Percentiles rank a stretch among this genome's conserved stretches.
Conservation (phyloP, 169 alveolate species). For the Theileria parva region DNA sequence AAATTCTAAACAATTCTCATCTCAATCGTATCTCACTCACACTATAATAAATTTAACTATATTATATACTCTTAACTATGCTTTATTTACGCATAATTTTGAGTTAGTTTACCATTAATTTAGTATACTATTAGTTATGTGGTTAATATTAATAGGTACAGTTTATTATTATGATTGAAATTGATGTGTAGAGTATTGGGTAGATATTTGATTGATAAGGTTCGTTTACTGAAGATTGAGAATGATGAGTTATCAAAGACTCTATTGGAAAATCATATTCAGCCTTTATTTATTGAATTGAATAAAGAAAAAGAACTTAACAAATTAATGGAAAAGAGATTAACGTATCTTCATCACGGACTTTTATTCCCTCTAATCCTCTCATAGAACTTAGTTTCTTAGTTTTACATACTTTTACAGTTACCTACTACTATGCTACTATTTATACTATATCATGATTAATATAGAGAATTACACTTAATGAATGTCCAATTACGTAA, state of each 20-base stretch:
- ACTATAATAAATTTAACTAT: background rate
- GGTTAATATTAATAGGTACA: too few species aligned
- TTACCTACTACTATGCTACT: background rate
- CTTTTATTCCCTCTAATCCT: background rate
- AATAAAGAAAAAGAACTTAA: slow-evolving; percentile 44
- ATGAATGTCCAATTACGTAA: slow-evolving; percentile 30
- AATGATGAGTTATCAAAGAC: slow-evolving; percentile 52
- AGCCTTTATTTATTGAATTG: slow-evolving; percentile 54
- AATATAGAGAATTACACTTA: background rate
- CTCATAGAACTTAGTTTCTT: background rate
- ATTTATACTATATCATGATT: too few species aligned
- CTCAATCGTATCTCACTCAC: slow-evolving; percentile 20
- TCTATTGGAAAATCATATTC: slow-evolving; percentile 44
- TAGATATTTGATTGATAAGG: slow-evolving; percentile 31
- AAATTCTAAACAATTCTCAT: slow-evolving; percentile 24
- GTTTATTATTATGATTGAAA: background rate
- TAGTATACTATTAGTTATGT: too few species aligned
- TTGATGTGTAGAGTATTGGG: slow-evolving; percentile 40
- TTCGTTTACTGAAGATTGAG: slow-evolving; percentile 32
- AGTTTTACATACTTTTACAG: background rate
- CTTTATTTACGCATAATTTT: too few species aligned
- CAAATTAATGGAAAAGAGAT: slow-evolving; percentile 37
- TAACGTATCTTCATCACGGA: slow-evolving; percentile 16
- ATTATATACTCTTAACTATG: too few species aligned
- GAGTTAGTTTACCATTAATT: too few species aligned